These are phyloP conservation scores for Neckera pumila DNA, from an alignment of 225 moss, liverwort and hornwort genomes.

Conservation along the genomic window DNA sequence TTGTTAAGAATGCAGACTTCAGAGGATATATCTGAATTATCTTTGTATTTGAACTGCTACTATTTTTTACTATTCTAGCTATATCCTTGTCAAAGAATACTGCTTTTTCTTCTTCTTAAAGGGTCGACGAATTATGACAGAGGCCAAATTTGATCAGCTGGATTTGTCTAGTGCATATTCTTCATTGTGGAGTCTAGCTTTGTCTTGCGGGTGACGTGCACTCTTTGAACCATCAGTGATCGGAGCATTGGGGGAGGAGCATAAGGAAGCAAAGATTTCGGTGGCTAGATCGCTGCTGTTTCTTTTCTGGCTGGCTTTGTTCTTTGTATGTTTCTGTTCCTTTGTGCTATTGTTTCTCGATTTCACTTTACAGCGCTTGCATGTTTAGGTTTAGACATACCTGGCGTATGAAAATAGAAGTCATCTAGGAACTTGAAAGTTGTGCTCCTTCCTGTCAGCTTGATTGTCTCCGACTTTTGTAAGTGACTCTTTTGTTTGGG, in stretches of 20 bases:
- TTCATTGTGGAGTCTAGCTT: background rate
- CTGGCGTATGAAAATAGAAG: background rate
- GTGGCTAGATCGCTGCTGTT: conserved; percentile 64
- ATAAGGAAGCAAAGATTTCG: conserved; percentile 66
- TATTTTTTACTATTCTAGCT: background rate
- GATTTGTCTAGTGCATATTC: background rate
- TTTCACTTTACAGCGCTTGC: background rate
- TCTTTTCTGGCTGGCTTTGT: conserved; percentile 63
- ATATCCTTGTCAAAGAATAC: background rate
- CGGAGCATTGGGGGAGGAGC: conserved; percentile 89
- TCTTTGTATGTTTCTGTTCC: conserved; percentile 39
- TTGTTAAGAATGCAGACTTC: background rate
- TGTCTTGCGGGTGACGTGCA: background rate
- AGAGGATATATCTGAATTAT: background rate
- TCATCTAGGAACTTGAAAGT: background rate
- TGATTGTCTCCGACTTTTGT: background rate
- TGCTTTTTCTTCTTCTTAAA: background rate
- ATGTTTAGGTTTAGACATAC: background rate
- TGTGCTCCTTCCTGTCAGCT: background rate
- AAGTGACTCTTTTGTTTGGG: conserved; percentile 2
- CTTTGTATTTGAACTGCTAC: background rate
- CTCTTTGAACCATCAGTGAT: conserved; percentile 46
- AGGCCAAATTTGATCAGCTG: background rate
- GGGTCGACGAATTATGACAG: background rate
- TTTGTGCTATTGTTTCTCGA: background rate